These are phyloP conservation scores for Orbilia blumenaviensis DNA, from an alignment of 2,329 filamentous ascomycete genomes.

Conservation along the genomic window DNA sequence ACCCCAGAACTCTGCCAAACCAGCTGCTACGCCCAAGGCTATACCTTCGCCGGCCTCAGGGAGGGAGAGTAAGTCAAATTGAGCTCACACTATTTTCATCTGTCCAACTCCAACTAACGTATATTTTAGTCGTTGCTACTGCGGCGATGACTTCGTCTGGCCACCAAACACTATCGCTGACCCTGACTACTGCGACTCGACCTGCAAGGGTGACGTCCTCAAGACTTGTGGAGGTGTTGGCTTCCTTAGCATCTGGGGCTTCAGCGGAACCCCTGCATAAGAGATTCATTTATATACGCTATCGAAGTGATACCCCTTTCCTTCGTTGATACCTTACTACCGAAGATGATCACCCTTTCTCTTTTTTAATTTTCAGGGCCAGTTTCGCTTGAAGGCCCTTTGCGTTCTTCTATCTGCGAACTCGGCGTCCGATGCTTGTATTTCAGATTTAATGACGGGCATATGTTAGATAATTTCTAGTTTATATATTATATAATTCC, in stretches of 20 bases:
- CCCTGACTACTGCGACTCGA: neutral
- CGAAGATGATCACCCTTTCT: neutral
- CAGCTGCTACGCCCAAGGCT: neutral
- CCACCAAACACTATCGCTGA: constrained; percentile 3
- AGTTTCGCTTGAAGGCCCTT: neutral
- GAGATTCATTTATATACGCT: neutral
- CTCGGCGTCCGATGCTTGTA: neutral
- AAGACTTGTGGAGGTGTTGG: constrained; percentile 9
- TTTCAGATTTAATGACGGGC: neutral
- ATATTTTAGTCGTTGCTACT: constrained; percentile 8
- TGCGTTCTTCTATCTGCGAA: neutral
- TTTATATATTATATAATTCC: constrained; percentile 20
- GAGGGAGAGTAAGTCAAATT: constrained; percentile 29
- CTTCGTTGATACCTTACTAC: neutral
- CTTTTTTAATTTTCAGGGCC: neutral
- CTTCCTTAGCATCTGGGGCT: constrained; percentile 8
- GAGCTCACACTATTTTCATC: neutral
- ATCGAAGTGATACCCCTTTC: neutral
- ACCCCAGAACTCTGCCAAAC: constrained; percentile 7
- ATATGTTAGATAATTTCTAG: constrained; percentile 35
- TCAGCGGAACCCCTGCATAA: constrained; percentile 17
- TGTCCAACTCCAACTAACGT: neutral
- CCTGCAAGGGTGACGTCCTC: neutral
- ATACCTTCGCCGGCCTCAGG: constrained; percentile 18
- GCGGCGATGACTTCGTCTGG: constrained; percentile 7